Percentiles rank a stretch among this genome's conserved stretches.
phyloP scores from a whole-genome alignment of 805 yeast genomes.

The Barnettozyma vustinii region DNA sequence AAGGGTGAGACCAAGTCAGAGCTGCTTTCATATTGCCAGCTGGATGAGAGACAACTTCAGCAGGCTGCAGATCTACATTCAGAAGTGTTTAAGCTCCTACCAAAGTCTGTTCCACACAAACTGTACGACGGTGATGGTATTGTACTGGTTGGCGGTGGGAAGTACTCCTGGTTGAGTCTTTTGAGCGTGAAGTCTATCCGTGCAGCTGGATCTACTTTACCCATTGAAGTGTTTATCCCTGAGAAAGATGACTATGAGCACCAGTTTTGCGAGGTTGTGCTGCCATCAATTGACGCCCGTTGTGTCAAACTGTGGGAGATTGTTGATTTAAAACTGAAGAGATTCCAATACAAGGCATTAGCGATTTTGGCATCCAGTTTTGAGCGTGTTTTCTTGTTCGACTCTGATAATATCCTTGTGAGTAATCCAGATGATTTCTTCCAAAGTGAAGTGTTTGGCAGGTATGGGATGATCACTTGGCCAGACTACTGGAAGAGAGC shows the following conservation, averaged over 20 bases:
- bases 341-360: constrained; percentile 63
- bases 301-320: constrained; percentile 48
- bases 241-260: constrained; percentile 58
- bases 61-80: neutral
- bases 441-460: constrained; percentile 34
- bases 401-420: constrained; percentile 68
- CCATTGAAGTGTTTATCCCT: constrained; percentile 77
- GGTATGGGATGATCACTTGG: constrained; percentile 47
- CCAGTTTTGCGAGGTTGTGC: constrained; percentile 53
- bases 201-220: constrained; percentile 56
- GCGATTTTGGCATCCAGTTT: constrained; percentile 71
- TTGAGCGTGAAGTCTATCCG: constrained; percentile 48
- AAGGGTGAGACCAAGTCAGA: neutral
- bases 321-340: constrained; percentile 33
- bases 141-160: constrained; percentile 67
- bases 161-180: constrained; percentile 53
- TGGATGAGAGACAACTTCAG: neutral
- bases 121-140: constrained; percentile 39
- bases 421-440: constrained; percentile 49
- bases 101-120: neutral
- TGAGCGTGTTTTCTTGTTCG: constrained; percentile 65
- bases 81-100: neutral
- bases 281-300: constrained; percentile 55
- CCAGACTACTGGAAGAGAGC: constrained; percentile 65
- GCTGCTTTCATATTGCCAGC: neutral